Evolutionary conservation across 371 early-diverging fungal species (phyloP).

Genomic region (Vairimorpha ceranae): DNA sequence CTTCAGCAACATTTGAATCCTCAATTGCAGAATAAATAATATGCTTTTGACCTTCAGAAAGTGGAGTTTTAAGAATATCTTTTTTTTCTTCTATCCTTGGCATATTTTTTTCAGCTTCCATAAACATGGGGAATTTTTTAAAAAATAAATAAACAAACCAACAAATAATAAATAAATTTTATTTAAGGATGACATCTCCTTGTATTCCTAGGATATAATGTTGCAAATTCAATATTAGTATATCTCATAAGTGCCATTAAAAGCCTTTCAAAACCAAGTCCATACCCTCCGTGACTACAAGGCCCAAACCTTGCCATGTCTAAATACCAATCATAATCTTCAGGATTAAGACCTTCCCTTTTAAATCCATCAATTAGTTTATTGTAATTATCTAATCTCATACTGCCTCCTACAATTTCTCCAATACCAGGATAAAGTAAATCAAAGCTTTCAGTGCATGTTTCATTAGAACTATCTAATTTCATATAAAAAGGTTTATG

Average conservation of each 20-base stretch:
- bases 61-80: background rate
- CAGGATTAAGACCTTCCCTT: slow-evolving; percentile 85
- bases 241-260: slow-evolving; percentile 90
- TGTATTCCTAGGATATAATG: slow-evolving; percentile 86
- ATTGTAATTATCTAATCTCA: slow-evolving; percentile 84
- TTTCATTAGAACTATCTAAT: slow-evolving; percentile 70
- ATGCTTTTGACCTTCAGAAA: background rate
- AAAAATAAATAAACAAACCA: slow-evolving; percentile 3
- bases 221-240: slow-evolving; percentile 73
- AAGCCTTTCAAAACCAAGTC: slow-evolving; percentile 95
- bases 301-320: slow-evolving; percentile 97
- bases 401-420: slow-evolving; percentile 97
- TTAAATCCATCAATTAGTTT: slow-evolving; percentile 84
- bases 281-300: slow-evolving; percentile 94
- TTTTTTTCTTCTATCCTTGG: background rate
- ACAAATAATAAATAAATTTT: background rate
- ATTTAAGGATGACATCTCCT: slow-evolving; percentile 67
- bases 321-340: slow-evolving; percentile 95
- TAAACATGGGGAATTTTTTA: background rate
- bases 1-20: slow-evolving; percentile 9
- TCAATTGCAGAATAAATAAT: slow-evolving; percentile 8
- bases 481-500: slow-evolving; percentile 99
- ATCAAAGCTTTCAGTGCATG: slow-evolving; percentile 90
- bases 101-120: background rate
- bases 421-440: slow-evolving; percentile 96